Evolutionary conservation across 106 monocot genomes (phyloP).

Genomic region (Dendrobium chrysotoxum): DNA sequence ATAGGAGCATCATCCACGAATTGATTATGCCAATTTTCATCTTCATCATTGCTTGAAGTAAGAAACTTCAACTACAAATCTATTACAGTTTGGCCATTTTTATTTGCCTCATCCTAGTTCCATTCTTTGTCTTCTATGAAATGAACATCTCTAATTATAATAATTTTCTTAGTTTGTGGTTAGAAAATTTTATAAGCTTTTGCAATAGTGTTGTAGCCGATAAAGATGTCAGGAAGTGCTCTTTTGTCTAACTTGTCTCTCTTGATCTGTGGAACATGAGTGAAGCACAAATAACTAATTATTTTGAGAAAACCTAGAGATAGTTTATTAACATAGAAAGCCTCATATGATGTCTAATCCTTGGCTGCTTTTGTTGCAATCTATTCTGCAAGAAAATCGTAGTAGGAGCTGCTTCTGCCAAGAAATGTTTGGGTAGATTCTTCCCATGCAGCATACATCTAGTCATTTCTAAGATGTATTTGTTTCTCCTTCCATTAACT

Average conservation of each 20-base stretch:
- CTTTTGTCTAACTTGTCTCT: constrained; percentile 3
- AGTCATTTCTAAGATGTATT: constrained; percentile 6
- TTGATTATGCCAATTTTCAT: neutral
- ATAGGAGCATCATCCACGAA: neutral
- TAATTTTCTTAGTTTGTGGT: neutral
- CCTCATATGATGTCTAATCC: constrained; percentile 1
- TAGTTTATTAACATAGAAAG: constrained; percentile 1
- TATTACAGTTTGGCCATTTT: too few species aligned
- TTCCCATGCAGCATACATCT: constrained; percentile 4
- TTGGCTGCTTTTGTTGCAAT: neutral
- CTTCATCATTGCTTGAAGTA: neutral
- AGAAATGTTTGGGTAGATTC: neutral
- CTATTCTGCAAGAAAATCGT: neutral
- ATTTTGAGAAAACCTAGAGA: constrained; percentile 6
- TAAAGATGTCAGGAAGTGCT: neutral
- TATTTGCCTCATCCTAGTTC: neutral
- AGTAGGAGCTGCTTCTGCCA: constrained; percentile 5
- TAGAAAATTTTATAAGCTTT: constrained; percentile 10
- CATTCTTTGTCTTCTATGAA: constrained; percentile 9
- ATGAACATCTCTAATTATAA: constrained; percentile 10
- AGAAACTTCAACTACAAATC: neutral
- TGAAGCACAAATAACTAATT: constrained; percentile 5
- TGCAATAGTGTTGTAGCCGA: neutral
- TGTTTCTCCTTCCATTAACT: neutral
- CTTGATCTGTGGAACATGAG: constrained; percentile 1